A percentile compares a stretch with the other conserved stretches of the same genome.
Conservation (phyloP, 345 rosid species). For the Dipteronia sinensis region DNA sequence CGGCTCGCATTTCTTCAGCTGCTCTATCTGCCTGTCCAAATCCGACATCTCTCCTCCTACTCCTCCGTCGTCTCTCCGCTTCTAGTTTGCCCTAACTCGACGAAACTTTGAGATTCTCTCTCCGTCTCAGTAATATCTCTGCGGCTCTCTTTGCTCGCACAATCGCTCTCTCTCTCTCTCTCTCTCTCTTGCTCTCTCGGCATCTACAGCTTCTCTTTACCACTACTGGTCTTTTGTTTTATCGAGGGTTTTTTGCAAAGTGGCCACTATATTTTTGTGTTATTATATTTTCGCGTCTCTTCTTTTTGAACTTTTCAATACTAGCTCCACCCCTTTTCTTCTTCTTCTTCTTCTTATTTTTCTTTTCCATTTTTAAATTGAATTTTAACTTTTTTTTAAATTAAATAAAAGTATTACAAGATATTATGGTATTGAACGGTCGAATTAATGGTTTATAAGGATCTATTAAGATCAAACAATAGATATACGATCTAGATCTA, state of each 20-base stretch:
- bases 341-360: too few species aligned
- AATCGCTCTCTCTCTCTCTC: neutral
- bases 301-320: neutral
- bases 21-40: constrained; percentile 94
- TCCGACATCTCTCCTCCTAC: constrained; percentile 68
- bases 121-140: neutral
- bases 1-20: constrained; percentile 93
- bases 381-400: too few species aligned
- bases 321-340: neutral
- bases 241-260: neutral
- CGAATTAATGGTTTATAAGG: too few species aligned
- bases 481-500: too few species aligned
- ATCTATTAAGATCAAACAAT: too few species aligned
- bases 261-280: neutral
- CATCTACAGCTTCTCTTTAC: constrained; percentile 1
- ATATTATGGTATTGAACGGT: too few species aligned
- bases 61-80: neutral
- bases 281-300: neutral
- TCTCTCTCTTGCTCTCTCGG: neutral
- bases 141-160: neutral
- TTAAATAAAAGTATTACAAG: too few species aligned
- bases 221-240: neutral
- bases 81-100: neutral
- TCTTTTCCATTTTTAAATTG: too few species aligned
- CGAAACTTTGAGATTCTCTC: neutral